Base-by-base conservation (phyloP, 2,329 filamentous ascomycete genomes). In the Alternaria sp. region DNA sequence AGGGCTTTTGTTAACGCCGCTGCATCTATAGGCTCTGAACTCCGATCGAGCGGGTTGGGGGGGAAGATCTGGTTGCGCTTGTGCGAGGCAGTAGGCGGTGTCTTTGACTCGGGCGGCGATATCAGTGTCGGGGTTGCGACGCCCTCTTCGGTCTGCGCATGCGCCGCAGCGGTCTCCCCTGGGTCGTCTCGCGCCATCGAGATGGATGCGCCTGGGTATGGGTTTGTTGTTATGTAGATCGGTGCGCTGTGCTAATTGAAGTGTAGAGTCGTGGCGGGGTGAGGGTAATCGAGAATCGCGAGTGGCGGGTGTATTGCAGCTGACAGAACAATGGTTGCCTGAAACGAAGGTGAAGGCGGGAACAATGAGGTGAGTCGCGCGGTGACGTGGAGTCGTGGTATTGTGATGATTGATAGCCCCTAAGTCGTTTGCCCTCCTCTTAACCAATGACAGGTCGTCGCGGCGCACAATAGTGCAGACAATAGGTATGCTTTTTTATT, bases 1-100 rank as follows among this genome's bases (percentile, higher is more conserved):
- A 91, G 79, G 25, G 88, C 88, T 75, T 85, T 88, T 59, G 83
- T 86, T 61, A 91, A 78, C 9, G 86, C 87, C 60, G 83, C 83
- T 11, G 89, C 79, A 77, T 90, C 89, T 46, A 90, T 80, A 2
- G 87, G 82, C 66, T 88, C 87, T 19, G 86, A 83, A 53, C 74
- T 80, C 50, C 77, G 77, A 53, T 71, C 77, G 71, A 73, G 72
- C 19, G 59, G 67, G 32, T 69, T 71, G 23, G 71, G 63, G 15
- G 64, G 63, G 50, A 76, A 73, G 72, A 75, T 74, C 74, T 76
- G 77, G 70, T 78, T 82, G 72, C 70, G 84, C 81, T 81, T 85
- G 77, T 83, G 85, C 69, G 72, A 82, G 66, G 85, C 82, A 13
- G 85, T 88, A 7, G 87, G 87, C 25, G 88, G 87, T 23, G 87